Evolutionary conservation across 768 basidiomycete species (phyloP), one percentile per base, ranked within the genome.

Genomic region (Boletus patriciae): DNA sequence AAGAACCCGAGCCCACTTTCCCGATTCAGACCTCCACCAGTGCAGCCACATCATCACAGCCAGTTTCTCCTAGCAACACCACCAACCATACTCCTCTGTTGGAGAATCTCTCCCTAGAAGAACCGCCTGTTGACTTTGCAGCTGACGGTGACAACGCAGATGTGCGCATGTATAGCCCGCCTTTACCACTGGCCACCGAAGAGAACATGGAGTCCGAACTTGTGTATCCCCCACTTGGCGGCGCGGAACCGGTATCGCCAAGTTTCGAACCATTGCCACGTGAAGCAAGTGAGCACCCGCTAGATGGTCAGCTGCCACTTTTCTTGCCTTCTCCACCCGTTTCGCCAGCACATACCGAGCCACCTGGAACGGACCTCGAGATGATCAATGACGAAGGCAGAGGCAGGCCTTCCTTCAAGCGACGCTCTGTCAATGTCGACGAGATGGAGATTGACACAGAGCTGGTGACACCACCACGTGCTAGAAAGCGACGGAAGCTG

Each of bases 271-370:
- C 43, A 25, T 53, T 52, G 15, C 57, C 61, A 43, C 55, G 21
- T 25, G 63, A 63, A 55, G 52, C 55, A 42, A 63, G 43, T 33
- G 59, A 50, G 16, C 55, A 42, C 18, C 31, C 12, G 16, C 25
- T 41, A 25, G 59, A 55, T 48, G 67, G 66, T 10, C 71, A 65
- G 47, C 59, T 75, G 15, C 82, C 81, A 29, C 69, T 82, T 45
- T 83, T 83, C 60, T 61, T 82, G 29, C 81, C 81, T 37, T 83
- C 80, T 40, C 77, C 76, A 7, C 69, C 75, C 1, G 57, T 65
- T 54, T 77, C 75, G 19, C 74, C 75, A 33, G 29, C 55, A 19
- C 50, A 45, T 5, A 61, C 61, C 25, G 58, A 61, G 31, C 63
- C 66, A 27, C 64, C 62, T 10, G 65, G 61, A 55, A 63, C 63